Conservation (phyloP, 352 stramenopile species). For the Phytophthora melonis region DNA sequence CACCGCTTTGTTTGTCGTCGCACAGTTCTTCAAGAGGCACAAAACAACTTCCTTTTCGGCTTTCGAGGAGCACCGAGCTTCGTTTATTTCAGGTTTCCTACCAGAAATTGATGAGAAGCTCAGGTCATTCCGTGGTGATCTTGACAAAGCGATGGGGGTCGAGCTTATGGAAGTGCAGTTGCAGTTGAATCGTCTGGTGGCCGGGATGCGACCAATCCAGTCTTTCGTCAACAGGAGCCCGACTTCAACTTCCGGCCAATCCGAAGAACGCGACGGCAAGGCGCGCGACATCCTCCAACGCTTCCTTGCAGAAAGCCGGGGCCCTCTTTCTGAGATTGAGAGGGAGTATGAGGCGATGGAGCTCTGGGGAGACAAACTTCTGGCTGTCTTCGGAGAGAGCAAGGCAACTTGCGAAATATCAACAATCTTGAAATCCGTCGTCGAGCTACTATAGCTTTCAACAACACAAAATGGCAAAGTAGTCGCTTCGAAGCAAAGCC, state of each 20-base stretch:
- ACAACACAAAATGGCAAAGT: background rate
- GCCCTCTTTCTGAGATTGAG: constrained; percentile 55
- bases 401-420: constrained; percentile 71
- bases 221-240: constrained; percentile 56
- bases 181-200: constrained; percentile 65
- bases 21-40: constrained; percentile 56
- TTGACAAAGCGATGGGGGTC: constrained; percentile 58
- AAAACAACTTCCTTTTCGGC: constrained; percentile 44
- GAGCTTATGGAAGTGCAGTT: constrained; percentile 74
- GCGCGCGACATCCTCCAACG: constrained; percentile 58
- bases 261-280: constrained; percentile 45
- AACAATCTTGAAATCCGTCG: constrained; percentile 48
- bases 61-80: constrained; percentile 37
- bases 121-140: constrained; percentile 61
- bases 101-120: constrained; percentile 62
- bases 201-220: constrained; percentile 53
- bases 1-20: constrained; percentile 20
- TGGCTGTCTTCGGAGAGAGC: constrained; percentile 73
- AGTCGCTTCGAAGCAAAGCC: background rate
- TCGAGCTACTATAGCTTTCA: constrained; percentile 44
- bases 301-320: constrained; percentile 57
- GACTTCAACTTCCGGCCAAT: constrained; percentile 11
- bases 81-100: constrained; percentile 53
- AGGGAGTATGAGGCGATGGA: constrained; percentile 73
- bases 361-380: constrained; percentile 66